These are phyloP conservation scores for Tubosaeta sp. DNA, from an alignment of 768 basidiomycete species.

Conservation along the genomic window DNA sequence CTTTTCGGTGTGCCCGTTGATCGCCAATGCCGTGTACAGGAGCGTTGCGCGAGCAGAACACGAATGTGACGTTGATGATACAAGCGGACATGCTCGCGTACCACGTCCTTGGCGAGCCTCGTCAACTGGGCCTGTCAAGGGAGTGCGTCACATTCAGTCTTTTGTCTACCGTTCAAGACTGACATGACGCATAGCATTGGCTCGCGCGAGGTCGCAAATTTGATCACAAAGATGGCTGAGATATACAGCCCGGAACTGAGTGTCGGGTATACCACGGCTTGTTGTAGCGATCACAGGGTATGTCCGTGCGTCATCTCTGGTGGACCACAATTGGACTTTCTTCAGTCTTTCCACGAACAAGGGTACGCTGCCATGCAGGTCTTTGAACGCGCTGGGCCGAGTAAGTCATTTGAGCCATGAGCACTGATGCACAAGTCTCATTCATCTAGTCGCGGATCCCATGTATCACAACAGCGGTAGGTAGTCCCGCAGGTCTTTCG, in stretches of 20 bases:
- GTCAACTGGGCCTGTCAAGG: constrained; percentile 78
- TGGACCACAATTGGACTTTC: neutral
- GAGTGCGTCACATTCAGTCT: constrained; percentile 39
- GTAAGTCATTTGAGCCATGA: constrained; percentile 29
- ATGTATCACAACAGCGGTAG: constrained; percentile 84
- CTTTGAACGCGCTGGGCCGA: constrained; percentile 80
- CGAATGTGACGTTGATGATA: constrained; percentile 76
- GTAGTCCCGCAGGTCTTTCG: constrained; percentile 11
- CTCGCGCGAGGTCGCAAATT: constrained; percentile 67
- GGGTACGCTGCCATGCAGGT: constrained; percentile 86
- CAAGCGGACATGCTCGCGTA: constrained; percentile 95
- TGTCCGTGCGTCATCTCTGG: constrained; percentile 2
- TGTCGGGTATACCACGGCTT: constrained; percentile 69
- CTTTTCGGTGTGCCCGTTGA: neutral
- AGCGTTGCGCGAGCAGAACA: constrained; percentile 50
- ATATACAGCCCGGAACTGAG: constrained; percentile 79
- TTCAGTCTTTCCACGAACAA: constrained; percentile 71
- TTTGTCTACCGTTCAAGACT: neutral
- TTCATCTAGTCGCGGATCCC: constrained; percentile 66
- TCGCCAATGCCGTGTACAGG: constrained; percentile 33
- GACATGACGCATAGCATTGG: constrained; percentile 53
- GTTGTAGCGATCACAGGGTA: constrained; percentile 91
- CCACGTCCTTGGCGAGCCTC: constrained; percentile 70
- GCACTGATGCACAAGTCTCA: neutral
- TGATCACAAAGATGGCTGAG: constrained; percentile 69